Base-by-base conservation (phyloP, 331 rosid species). In the Quercus lobata region DNA sequence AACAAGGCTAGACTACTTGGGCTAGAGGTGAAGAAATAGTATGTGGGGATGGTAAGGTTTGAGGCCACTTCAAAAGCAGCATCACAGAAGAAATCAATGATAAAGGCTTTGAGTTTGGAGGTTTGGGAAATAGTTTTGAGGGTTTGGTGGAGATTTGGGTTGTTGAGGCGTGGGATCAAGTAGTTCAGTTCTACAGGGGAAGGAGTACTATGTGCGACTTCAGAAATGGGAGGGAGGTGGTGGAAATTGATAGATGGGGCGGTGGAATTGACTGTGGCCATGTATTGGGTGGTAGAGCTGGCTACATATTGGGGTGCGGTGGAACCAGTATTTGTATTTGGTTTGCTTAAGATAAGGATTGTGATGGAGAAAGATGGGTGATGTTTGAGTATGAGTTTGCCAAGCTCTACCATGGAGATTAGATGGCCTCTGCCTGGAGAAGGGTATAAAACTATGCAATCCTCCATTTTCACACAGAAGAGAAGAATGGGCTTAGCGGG, bases 381-480 rank as follows among this genome's bases (percentile, higher is more conserved):
- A 74, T 71, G 78, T 55, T 70, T 65, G 32, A 76, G 69, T 5
- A 85, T n/a, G 76, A 83, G 66, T 54, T 88, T 88, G 4, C 86
- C 89, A 1, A 90, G 77, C 65, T 86, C 92, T 5, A 90, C 84
- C 90, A 84, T 90, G 78, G 94, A 37, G 25, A 83, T 46, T 6
- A 88, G 54, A 63, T 86, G 90, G 9, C 92, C 92, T 24, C 86
- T 88, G 0, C 79, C 89, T 1, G 81, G 15, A 6, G 37, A 25
- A 1, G 90, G 89, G 56, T 84, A 88, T 1, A 88, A 75, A 72
- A 85, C 83, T 30, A 88, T 71, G 32, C 84, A 61, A n/a, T 81
- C 86, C 35, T 81, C 72, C 91, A 87, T 87, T 4, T 7, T 82
- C 61, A 34, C 30, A 34, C 9, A 6, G 25, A 21, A 18, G 24